These are phyloP conservation scores for Sphaerulina vaccinii DNA, from an alignment of 2,329 filamentous ascomycete genomes.

Conservation along the genomic window DNA sequence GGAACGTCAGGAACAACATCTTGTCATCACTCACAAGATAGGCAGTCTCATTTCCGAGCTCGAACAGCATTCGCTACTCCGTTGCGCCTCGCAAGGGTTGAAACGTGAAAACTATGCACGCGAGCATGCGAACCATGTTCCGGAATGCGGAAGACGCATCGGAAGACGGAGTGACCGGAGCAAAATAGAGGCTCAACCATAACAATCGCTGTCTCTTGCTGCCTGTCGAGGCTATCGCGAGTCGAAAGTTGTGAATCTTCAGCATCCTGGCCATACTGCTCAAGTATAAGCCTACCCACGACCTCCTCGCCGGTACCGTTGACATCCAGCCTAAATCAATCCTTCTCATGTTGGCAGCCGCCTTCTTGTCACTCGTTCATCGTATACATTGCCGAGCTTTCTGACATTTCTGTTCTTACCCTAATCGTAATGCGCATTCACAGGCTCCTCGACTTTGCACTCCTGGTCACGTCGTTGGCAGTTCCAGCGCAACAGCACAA, in stretches of 20 bases:
- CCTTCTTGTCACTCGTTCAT: slow-evolving; percentile 1
- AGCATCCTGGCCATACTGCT: background rate
- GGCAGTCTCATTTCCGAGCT: slow-evolving; percentile 1
- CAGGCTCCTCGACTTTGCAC: slow-evolving; percentile 7
- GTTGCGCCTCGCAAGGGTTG: background rate
- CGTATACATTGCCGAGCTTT: background rate
- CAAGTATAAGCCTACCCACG: background rate
- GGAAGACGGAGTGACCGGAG: no score
- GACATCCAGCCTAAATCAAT: background rate
- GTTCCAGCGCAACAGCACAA: slow-evolving; percentile 7
- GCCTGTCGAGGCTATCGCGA: background rate
- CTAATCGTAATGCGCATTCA: slow-evolving; percentile 9
- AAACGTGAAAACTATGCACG: background rate
- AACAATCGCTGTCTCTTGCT: background rate
- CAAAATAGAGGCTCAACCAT: slow-evolving; percentile 1
- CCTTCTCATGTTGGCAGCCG: background rate
- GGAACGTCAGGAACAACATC: background rate
- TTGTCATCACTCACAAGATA: background rate
- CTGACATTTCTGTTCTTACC: no score
- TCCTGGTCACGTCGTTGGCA: slow-evolving; percentile 6
- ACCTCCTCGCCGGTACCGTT: background rate
- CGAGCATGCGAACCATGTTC: background rate
- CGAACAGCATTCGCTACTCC: background rate
- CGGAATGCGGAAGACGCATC: background rate
- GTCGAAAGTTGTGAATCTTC: background rate